Conservation (phyloP, 805 yeast species). For the Gaillardinia entomophila region DNA sequence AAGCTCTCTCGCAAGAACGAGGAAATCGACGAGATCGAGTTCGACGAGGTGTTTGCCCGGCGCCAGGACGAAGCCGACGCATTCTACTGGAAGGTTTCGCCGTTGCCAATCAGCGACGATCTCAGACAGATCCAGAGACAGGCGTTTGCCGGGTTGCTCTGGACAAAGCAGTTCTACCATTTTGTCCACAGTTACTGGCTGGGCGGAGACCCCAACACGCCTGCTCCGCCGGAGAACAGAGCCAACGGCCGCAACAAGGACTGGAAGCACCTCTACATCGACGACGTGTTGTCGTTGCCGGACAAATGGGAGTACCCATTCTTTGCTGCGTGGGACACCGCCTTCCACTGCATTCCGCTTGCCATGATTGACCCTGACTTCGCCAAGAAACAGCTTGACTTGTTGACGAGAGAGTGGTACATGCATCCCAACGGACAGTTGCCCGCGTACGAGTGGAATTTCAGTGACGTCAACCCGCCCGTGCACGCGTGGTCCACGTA, state of each 20-base stretch:
- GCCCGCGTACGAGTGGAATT: slow-evolving; percentile 97
- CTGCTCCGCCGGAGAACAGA: slow-evolving; percentile 72
- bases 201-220: slow-evolving; percentile 72
- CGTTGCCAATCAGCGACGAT: slow-evolving; percentile 76
- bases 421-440: slow-evolving; percentile 98
- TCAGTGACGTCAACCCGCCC: slow-evolving; percentile 93
- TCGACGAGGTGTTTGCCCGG: slow-evolving; percentile 61
- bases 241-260: slow-evolving; percentile 84
- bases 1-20: slow-evolving; percentile 43
- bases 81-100: slow-evolving; percentile 83
- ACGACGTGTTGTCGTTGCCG: slow-evolving; percentile 83
- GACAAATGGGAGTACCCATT: slow-evolving; percentile 97
- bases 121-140: slow-evolving; percentile 83
- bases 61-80: slow-evolving; percentile 89
- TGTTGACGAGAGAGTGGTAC: slow-evolving; percentile 90
- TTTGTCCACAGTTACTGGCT: slow-evolving; percentile 84
- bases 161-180: slow-evolving; percentile 91
- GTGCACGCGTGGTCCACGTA: slow-evolving; percentile 96
- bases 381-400: slow-evolving; percentile 82
- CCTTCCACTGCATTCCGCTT: slow-evolving; percentile 88
- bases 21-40: slow-evolving; percentile 65
- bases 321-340: slow-evolving; percentile 96
- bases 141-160: slow-evolving; percentile 87
- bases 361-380: slow-evolving; percentile 92
- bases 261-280: slow-evolving; percentile 85